Base-by-base conservation (phyloP, 2,329 filamentous ascomycete species). In the Talaromyces sp. region DNA sequence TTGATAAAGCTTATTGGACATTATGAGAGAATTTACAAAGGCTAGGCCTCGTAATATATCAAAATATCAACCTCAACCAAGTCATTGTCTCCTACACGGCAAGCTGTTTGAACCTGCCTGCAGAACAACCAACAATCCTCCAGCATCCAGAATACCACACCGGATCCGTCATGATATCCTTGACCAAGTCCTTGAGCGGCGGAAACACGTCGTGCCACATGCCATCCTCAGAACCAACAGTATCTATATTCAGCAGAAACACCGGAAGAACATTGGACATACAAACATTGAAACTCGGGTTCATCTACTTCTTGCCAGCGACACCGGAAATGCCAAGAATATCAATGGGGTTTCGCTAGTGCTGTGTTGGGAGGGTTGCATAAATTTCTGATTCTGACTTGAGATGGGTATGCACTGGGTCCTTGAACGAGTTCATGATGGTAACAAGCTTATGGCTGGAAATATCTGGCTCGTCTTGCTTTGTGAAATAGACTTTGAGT, bases 171-270 rank as follows among this genome's bases (percentile, higher is more conserved):
- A 57, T 33, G 33, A 57, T 57, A 23, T 42, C 42, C 27, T 50
- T 57, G 23, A 14, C 27, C 34, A 57, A 8, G 2, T 34, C 55
- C 55, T 57, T 57, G 18, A 57, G 18, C 10, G 55, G 34, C 16
- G 55, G 40, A 23, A 57, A 47, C 7, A 57, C 34, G 4, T 47
- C 55, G 31, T 57, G 34, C 34, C 55, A 50, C 56, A 57, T 57
- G n/a, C 56, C 27, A 51, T 42, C 56, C 56, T 34, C 56, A 58
- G 50, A 50, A 31, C 33, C 56, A 27, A 58, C 14, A 28, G 56
- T 58, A 27, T 58, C 42, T 27, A 58, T 58, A 58, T 51, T 51
- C 56, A 58, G 33, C 28, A 34, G 23, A 8, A 58, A 58, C 23
- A 23, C 42, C 6, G 16, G 56, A 10, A 58, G 56, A 58, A 58